Conservation (phyloP, 495 filamentous ascomycete species). For the Daldinia decipiens region DNA sequence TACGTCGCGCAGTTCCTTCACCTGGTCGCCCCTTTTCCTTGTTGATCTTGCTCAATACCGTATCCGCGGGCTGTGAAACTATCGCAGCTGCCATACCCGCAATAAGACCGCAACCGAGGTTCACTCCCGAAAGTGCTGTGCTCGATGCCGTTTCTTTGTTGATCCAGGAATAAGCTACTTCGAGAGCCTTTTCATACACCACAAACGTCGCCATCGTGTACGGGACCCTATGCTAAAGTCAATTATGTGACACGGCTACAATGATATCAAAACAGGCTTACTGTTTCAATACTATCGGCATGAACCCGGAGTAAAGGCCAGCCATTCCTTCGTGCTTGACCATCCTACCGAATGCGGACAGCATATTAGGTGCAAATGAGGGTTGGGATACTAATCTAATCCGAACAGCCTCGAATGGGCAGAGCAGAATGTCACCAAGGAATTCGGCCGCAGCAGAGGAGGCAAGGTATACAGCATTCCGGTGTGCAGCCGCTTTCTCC, state of each 20-base stretch:
- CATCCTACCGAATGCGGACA: conserved; percentile 72
- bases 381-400: conserved; percentile 80
- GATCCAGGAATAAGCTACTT: conserved; percentile 70
- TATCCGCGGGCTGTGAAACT: conserved; percentile 88
- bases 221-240: conserved; percentile 62
- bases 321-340: conserved; percentile 71
- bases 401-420: conserved; percentile 78
- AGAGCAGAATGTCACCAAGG: conserved; percentile 78
- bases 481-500: conserved; percentile 73
- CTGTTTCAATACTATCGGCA: conserved; percentile 80
- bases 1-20: conserved; percentile 76
- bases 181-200: conserved; percentile 84
- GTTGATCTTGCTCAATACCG: conserved; percentile 93
- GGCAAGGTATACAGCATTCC: conserved; percentile 75
- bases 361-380: conserved; percentile 69
- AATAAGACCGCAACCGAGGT: conserved; percentile 83
- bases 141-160: conserved; percentile 68
- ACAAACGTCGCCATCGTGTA: conserved; percentile 95
- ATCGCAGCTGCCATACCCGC: conserved; percentile 88
- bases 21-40: conserved; percentile 83
- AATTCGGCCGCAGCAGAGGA: conserved; percentile 76
- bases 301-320: conserved; percentile 80
- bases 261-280: conserved; percentile 31
- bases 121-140: conserved; percentile 74
- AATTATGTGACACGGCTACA: neutral